Evolutionary conservation across 2,329 filamentous ascomycete genomes (phyloP).

Genomic region (Fusarium sacchari): DNA sequence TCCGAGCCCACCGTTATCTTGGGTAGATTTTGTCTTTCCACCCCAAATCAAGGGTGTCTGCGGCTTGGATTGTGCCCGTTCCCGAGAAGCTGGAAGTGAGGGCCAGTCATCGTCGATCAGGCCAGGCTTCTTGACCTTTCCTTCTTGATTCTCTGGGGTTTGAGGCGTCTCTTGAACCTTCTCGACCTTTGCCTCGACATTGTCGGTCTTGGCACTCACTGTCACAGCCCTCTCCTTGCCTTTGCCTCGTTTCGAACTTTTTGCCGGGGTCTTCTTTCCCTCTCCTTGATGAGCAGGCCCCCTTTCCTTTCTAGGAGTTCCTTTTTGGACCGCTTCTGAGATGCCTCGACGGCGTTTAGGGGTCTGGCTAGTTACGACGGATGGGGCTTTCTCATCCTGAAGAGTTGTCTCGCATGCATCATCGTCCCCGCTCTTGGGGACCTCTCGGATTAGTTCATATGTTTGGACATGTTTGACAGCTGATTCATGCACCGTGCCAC

Average conservation of each 20-base stretch:
- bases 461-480: neutral
- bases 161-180: constrained; percentile 7
- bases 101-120: constrained; percentile 43
- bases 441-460: neutral
- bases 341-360: constrained; percentile 1
- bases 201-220: constrained; percentile 9
- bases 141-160: constrained; percentile 14
- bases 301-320: neutral
- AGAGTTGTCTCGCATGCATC: neutral
- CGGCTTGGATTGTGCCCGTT: constrained; percentile 38
- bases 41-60: constrained; percentile 37
- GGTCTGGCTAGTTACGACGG: neutral
- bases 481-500: neutral
- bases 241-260: constrained; percentile 26
- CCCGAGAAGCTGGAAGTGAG: constrained; percentile 39
- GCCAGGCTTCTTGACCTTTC: constrained; percentile 22
- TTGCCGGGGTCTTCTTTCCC: constrained; percentile 23
- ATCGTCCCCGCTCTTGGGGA: neutral
- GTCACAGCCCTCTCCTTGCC: constrained; percentile 23
- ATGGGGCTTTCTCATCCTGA: neutral
- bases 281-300: constrained; percentile 1
- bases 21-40: constrained; percentile 23
- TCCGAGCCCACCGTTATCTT: neutral
- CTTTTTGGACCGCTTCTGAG: constrained; percentile 1
- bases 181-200: neutral